Evolutionary conservation across 306 rosid genomes (phyloP).

Genomic region (Rosa rugosa): DNA sequence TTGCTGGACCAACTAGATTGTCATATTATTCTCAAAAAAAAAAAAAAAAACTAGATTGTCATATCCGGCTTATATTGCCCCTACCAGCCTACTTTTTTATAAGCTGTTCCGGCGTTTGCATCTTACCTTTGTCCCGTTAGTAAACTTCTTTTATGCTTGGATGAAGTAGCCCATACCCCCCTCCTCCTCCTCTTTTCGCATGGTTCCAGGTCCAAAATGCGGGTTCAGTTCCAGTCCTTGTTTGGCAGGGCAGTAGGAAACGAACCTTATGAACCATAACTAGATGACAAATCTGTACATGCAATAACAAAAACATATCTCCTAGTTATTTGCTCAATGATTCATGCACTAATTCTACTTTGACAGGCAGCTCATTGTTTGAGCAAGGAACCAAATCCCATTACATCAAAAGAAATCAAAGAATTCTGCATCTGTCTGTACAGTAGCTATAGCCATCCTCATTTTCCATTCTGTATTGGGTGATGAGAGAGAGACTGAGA

Average conservation of each 20-base stretch:
- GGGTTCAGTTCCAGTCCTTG: background rate
- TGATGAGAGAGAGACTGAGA: background rate
- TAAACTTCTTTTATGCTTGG: too few species aligned
- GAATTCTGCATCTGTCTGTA: background rate
- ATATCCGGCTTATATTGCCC: too few species aligned
- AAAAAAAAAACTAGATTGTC: too few species aligned
- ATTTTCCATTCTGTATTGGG: background rate
- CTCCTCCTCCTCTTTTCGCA: too few species aligned
- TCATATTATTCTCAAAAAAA: too few species aligned
- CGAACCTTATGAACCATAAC: background rate
- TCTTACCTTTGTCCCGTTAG: too few species aligned
- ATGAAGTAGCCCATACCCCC: too few species aligned
- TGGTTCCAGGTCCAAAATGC: too few species aligned
- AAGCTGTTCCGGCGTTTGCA: too few species aligned
- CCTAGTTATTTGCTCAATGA: background rate
- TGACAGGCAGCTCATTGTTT: background rate
- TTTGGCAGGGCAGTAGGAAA: background rate
- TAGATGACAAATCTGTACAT: background rate
- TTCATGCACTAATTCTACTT: background rate
- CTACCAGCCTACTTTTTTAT: background rate
- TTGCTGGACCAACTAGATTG: background rate
- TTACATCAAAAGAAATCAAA: background rate
- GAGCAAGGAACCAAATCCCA: background rate
- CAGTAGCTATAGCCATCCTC: background rate
- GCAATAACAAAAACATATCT: background rate